Evolutionary conservation across 257 asterid genomes (phyloP), one percentile per base, ranked within the genome.

Genomic region (Datura wrightii): DNA sequence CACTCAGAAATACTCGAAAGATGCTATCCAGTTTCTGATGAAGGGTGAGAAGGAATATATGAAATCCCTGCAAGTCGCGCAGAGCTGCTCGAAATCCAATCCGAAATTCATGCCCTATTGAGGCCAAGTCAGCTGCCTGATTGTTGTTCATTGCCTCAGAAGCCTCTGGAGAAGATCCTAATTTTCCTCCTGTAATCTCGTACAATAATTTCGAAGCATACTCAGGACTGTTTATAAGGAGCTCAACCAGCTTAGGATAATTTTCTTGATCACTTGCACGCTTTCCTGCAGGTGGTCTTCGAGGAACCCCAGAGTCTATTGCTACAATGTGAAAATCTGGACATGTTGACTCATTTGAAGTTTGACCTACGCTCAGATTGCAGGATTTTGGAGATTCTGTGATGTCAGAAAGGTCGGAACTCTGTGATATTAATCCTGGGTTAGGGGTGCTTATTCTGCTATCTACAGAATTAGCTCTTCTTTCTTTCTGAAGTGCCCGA

Each of bases 201-300:
- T 90, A 86, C 86, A 97, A 88, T 50, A 95, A 83, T 18, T 95
- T 84, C 69, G 95, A 92, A 56, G 98, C 95, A 83, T 97, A 97
- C 83, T 88, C 96, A 2, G 94, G 83, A 88, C 92, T 93, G 90
- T 97, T 97, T 80, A 97, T 94, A 69, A 95, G 93, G 83, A 97
- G 99, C 92, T 97, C 98, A 82, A 95, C 97, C 66, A 97, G 88
- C 92, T 92, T 92, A 24, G 99, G 99, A 90, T 97, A 97, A 90
- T 90, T 93, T 84, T 86, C 95, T 79, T 95, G 97, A 88, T 97
- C 99, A 87, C 87, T 93, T 86, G 93, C 90, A 63, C 98, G 98
- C 85, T 97, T 97, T 72, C 97, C 98, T 31, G 99, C 98, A 63
- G 99, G 99, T n/a, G 99, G 99, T 87, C 96, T 92, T 69, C 99